Evolutionary conservation across 192 early-diverging fungal genomes (phyloP).

Genomic region (Coemansia sp.): DNA sequence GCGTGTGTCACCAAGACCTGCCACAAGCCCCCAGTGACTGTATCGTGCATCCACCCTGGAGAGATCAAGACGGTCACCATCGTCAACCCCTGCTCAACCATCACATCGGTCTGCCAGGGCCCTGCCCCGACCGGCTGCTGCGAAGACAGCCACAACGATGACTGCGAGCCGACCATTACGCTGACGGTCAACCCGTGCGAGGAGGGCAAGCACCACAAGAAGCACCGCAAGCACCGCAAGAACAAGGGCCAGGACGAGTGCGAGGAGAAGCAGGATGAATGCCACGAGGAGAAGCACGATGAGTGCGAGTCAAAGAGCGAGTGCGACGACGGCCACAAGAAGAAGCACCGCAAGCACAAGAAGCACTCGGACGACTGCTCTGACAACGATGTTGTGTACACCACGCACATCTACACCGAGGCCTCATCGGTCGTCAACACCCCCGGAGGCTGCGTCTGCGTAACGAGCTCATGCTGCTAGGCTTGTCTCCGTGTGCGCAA

Average conservation of each 20-base stretch:
- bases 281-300: slow-evolving; percentile 19
- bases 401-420: slow-evolving; percentile 52
- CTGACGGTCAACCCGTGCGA: slow-evolving; percentile 49
- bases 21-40: slow-evolving; percentile 45
- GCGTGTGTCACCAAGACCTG: slow-evolving; percentile 40
- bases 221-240: slow-evolving; percentile 14
- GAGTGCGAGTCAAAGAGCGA: slow-evolving; percentile 14
- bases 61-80: slow-evolving; percentile 46
- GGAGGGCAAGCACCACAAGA: slow-evolving; percentile 22
- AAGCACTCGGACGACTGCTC: slow-evolving; percentile 21
- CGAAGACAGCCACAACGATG: not conserved
- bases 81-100: slow-evolving; percentile 39
- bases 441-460: slow-evolving; percentile 36
- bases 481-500: not conserved
- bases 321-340: slow-evolving; percentile 10
- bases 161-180: slow-evolving; percentile 43
- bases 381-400: slow-evolving; percentile 36
- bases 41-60: slow-evolving; percentile 43
- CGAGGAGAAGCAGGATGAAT: slow-evolving; percentile 8
- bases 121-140: slow-evolving; percentile 25
- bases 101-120: slow-evolving; percentile 32
- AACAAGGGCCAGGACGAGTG: slow-evolving; percentile 12
- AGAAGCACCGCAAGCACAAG: slow-evolving; percentile 20
- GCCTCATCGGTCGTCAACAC: slow-evolving; percentile 44
- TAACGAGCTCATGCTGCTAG: slow-evolving; percentile 27